Evolutionary conservation across 768 basidiomycete genomes (phyloP).

Genomic region (Trametes elegans): DNA sequence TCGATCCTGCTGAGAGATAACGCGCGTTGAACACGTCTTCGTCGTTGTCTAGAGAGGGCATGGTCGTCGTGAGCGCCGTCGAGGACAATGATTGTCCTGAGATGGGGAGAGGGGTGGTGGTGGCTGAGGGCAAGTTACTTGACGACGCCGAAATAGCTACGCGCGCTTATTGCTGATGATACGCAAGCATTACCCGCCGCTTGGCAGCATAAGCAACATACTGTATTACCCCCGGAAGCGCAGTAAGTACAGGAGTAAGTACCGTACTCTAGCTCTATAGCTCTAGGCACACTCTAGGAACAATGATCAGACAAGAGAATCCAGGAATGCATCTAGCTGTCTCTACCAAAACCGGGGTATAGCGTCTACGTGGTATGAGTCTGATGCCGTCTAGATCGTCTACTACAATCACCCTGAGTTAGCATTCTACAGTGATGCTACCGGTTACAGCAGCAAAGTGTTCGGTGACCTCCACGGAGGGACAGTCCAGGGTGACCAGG

Average conservation of each 20-base stretch:
- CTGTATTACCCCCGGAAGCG: too few species aligned
- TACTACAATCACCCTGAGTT: background rate
- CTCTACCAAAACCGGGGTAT: background rate
- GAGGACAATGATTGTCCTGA: background rate
- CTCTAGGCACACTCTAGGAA: background rate
- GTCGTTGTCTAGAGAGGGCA: constrained; percentile 19
- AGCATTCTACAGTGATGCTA: background rate
- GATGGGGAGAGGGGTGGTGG: constrained; percentile 6
- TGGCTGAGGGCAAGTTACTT: constrained; percentile 19
- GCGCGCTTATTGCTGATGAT: constrained; percentile 2
- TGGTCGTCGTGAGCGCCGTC: background rate
- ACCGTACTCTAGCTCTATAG: background rate
- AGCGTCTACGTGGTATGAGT: too few species aligned
- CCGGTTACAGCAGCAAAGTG: background rate
- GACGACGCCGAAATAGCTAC: constrained; percentile 17
- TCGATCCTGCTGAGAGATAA: constrained; percentile 29
- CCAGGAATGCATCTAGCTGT: background rate
- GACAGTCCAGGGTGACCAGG: constrained; percentile 6
- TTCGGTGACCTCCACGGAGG: background rate
- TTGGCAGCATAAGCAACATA: background rate
- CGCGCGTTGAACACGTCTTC: constrained; percentile 28
- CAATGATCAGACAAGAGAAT: background rate
- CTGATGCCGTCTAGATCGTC: background rate
- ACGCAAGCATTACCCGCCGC: background rate
- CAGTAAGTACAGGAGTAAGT: background rate